These are phyloP conservation scores for Annona squamosa DNA, from an alignment of 164 flowering plant genomes.

Conservation along the genomic window DNA sequence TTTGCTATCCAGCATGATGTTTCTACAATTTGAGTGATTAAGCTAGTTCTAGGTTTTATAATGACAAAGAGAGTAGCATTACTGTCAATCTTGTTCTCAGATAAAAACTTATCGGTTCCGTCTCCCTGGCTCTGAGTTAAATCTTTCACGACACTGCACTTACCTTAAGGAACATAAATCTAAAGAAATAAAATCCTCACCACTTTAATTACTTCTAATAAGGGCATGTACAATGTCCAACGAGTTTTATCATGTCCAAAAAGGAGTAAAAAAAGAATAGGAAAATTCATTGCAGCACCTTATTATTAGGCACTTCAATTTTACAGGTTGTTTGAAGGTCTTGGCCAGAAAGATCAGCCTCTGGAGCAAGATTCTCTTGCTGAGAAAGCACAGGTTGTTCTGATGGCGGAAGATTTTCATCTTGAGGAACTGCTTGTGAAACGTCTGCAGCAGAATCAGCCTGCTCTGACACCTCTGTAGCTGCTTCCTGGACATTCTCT, in stretches of 20 bases:
- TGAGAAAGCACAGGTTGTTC: conserved; percentile 14
- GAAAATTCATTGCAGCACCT: conserved; percentile 33
- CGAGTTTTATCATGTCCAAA: not conserved
- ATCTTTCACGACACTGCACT: too few species aligned
- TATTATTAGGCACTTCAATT: conserved; percentile 85
- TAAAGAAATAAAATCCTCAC: too few species aligned
- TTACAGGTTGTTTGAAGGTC: conserved; percentile 36
- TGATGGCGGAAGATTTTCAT: conserved; percentile 24
- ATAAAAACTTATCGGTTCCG: too few species aligned
- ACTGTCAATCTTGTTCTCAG: too few species aligned
- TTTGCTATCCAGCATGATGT: too few species aligned
- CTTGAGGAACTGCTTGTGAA: conserved; percentile 17
- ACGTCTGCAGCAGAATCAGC: conserved; percentile 27
- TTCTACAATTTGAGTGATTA: too few species aligned
- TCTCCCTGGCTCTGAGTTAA: too few species aligned
- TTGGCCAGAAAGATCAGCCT: too few species aligned
- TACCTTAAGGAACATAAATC: too few species aligned
- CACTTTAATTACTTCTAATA: not conserved
- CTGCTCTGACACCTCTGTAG: conserved; percentile 18
- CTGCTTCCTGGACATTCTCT: conserved; percentile 11
- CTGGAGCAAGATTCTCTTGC: too few species aligned
- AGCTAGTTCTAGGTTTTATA: too few species aligned
- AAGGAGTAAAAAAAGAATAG: not conserved
- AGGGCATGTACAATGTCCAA: not conserved
- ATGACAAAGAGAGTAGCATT: too few species aligned